These are phyloP conservation scores for Trichaptum fuscoviolaceum DNA, from an alignment of 768 basidiomycete genomes.

Conservation along the genomic window DNA sequence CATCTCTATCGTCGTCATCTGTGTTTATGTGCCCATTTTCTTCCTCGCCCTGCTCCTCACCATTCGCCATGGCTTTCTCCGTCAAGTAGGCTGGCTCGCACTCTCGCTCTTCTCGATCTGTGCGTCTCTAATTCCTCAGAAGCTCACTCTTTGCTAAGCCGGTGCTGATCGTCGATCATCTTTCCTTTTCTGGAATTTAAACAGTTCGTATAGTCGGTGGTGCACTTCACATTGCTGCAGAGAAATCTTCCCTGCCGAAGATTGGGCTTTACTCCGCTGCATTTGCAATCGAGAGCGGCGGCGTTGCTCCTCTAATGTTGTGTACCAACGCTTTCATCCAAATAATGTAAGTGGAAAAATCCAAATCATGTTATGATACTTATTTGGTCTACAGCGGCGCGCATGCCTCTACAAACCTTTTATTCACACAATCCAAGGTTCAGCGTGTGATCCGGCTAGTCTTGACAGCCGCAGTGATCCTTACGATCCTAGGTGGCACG, in stretches of 20 bases:
- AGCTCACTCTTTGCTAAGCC: background rate
- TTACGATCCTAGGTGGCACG: constrained; percentile 29
- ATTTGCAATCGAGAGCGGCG: constrained; percentile 36
- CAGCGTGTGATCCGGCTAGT: constrained; percentile 26
- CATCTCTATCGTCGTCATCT: constrained; percentile 56
- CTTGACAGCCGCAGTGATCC: constrained; percentile 23
- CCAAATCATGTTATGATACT: background rate
- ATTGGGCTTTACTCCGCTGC: constrained; percentile 46
- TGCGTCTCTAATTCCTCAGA: constrained; percentile 25
- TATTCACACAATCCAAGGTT: background rate
- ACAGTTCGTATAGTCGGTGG: constrained; percentile 56
- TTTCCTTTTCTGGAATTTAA: constrained; percentile 8
- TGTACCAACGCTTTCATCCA: constrained; percentile 31
- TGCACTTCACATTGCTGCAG: constrained; percentile 50
- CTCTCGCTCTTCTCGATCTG: constrained; percentile 56
- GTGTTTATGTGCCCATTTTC: constrained; percentile 53
- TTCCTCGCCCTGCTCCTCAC: constrained; percentile 39
- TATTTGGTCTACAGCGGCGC: background rate
- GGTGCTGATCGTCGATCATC: constrained; percentile 7
- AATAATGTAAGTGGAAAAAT: constrained; percentile 25
- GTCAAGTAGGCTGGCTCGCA: constrained; percentile 64
- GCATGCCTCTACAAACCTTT: background rate
- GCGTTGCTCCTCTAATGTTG: constrained; percentile 33
- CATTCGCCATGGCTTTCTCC: constrained; percentile 49
- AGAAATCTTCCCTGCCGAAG: constrained; percentile 34